A percentile compares a stretch with the other conserved stretches of the same genome.
phyloP scores from a whole-genome alignment of 306 rosid species.

The Cucurbita moschata region DNA sequence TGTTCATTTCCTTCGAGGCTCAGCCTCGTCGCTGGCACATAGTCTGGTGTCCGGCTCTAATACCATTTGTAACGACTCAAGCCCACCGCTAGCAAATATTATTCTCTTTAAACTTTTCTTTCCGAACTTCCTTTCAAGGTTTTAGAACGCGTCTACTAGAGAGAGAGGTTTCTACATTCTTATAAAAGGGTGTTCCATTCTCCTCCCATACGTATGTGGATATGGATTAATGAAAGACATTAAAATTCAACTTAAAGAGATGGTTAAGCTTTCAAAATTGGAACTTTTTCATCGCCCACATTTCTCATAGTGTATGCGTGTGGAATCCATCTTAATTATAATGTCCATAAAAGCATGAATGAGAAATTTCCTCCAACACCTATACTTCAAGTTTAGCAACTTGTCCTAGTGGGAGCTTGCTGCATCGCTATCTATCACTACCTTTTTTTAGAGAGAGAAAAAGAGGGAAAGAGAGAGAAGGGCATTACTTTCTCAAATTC shows the following conservation, averaged over 20 bases:
- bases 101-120: too few relatives aligned
- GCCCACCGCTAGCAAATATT: too few relatives aligned
- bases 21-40: too few relatives aligned
- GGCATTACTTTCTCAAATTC: constrained; percentile 4
- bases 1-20: too few relatives aligned
- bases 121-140: too few relatives aligned
- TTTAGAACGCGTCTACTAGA: too few relatives aligned
- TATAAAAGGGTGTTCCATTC: too few relatives aligned
- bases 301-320: constrained; percentile 2
- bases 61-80: too few relatives aligned
- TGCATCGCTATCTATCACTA: not conserved
- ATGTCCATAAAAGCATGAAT: constrained; percentile 3
- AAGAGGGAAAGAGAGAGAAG: not conserved
- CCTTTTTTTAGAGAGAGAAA: not conserved
- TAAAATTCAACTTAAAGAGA: not conserved
- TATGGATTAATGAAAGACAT: too few relatives aligned
- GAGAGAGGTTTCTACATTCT: too few relatives aligned
- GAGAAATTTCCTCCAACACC: not conserved
- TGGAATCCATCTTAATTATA: constrained; percentile 2
- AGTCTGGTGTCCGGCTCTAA: too few relatives aligned
- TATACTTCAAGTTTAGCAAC: not conserved
- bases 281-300: not conserved
- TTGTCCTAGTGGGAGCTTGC: not conserved
- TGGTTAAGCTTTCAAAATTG: not conserved
- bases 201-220: not conserved